Evolutionary conservation across 1,139 yeast species (phyloP), one percentile per base, ranked within the genome.

Genomic region (Yamadazyma diddensiae): DNA sequence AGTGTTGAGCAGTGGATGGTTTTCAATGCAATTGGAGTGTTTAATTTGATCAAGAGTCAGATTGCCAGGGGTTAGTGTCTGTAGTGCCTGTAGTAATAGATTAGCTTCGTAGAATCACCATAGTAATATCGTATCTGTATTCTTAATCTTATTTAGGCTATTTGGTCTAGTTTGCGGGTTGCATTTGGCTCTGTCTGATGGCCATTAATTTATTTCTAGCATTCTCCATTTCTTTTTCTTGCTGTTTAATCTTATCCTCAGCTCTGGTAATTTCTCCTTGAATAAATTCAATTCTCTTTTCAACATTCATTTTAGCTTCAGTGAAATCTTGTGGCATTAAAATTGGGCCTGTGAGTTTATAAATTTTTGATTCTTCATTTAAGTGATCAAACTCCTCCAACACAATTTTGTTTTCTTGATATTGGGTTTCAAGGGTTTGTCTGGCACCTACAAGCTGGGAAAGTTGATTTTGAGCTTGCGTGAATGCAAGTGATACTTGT

Each of bases 391-490:
- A 84, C 58, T 92, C 97, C 24, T 77, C 79, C 48, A 80, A 70
- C n/a, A 92, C 98, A 33, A 92, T 88, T 52, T 81, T 82, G 60
- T 90, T 90, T 57, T 92, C 98, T 58, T 92, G 97, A 47, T 61
- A 73, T 54, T 83, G 94, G 1, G 92, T 82, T 51, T 83, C 94
- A 26, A 83, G 63, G 48, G 77, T 73, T 34, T 83, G 84, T 52
- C 94, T 73, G 6, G 82, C 74, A 4, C 70, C 59, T 28, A 81
- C 64, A 21, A 77, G 60, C 32, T 76, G 82, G 38, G 61, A 62
- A 38, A 68, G 46, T 25, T 47, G 45, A 35, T 45, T 50, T 39
- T 69, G 73, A 25, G 59, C 60, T 25, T 52, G 46, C 32, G 58
- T 57, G 53, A 65, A 67, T 36, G 59, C 62, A 32, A 65, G 46